phyloP scores from a whole-genome alignment of 306 rosid species.

The Heteromeles arbutifolia region DNA sequence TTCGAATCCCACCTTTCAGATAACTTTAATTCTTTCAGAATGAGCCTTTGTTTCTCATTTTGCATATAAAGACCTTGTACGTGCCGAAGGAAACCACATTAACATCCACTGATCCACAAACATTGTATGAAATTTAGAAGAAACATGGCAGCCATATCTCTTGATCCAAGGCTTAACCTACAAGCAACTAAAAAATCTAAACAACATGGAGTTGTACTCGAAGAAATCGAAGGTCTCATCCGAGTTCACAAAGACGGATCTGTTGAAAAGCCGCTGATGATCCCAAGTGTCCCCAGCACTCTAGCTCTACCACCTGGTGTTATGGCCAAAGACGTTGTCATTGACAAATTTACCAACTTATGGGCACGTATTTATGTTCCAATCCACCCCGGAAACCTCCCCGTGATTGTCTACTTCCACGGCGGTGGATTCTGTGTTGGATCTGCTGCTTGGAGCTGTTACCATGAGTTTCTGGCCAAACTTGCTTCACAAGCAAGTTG shows the following conservation, averaged over 20 bases:
- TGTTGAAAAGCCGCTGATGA: slow-evolving; percentile 55
- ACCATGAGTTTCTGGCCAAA: slow-evolving; percentile 61
- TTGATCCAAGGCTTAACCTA: slow-evolving; percentile 34
- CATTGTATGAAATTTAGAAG: slow-evolving; percentile 17
- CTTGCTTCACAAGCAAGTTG: slow-evolving; percentile 56
- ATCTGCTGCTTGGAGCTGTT: slow-evolving; percentile 85
- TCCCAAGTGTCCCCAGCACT: slow-evolving; percentile 50
- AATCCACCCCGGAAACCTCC: slow-evolving; percentile 23
- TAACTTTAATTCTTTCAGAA: slow-evolving; percentile 6
- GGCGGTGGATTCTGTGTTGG: slow-evolving; percentile 97
- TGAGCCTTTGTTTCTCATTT: slow-evolving; percentile 8
- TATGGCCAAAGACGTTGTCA: slow-evolving; percentile 45
- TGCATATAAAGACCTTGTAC: slow-evolving; percentile 40
- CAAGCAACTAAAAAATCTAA: slow-evolving; percentile 22
- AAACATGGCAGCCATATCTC: slow-evolving; percentile 52
- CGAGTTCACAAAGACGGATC: slow-evolving; percentile 56
- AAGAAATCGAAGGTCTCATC: slow-evolving; percentile 74
- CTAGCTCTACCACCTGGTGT: slow-evolving; percentile 31
- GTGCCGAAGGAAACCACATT: slow-evolving; percentile 8
- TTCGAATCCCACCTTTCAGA: slow-evolving; percentile 20
- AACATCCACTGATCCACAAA: slow-evolving; percentile 10
- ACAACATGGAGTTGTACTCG: slow-evolving; percentile 36
- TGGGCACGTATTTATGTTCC: slow-evolving; percentile 73
- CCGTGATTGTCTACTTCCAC: slow-evolving; percentile 73
- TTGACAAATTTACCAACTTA: slow-evolving; percentile 45